Percentiles rank a stretch among this genome's conserved stretches.
phyloP scores from a whole-genome alignment of 805 yeast species.

The Wickerhamiella musiphila region DNA sequence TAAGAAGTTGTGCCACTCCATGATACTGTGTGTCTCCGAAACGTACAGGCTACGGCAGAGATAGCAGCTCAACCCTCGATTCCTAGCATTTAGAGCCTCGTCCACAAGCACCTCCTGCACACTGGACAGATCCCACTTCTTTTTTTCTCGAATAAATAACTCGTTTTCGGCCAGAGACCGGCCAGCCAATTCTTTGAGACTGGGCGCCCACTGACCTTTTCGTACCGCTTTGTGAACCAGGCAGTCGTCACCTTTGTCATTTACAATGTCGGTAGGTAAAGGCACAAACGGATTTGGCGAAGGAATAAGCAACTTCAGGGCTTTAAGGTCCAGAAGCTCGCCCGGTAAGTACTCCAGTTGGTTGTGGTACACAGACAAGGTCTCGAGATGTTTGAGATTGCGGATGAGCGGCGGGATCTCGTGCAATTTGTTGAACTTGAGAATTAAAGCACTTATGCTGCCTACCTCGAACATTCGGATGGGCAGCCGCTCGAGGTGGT shows the following conservation, averaged over 20 bases:
- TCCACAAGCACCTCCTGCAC: not conserved
- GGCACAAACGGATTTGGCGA: slow-evolving; percentile 22
- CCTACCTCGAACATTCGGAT: slow-evolving; percentile 19
- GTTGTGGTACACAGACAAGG: slow-evolving; percentile 23
- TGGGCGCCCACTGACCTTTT: slow-evolving; percentile 1
- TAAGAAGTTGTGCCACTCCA: slow-evolving; percentile 3
- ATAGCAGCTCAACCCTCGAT: not conserved
- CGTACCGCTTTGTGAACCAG: not conserved
- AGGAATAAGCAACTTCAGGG: slow-evolving; percentile 18
- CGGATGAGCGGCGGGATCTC: slow-evolving; percentile 21
- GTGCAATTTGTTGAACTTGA: slow-evolving; percentile 20
- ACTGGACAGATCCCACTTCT: not conserved
- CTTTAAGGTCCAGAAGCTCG: slow-evolving; percentile 19
- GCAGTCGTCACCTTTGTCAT: not conserved
- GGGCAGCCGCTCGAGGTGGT: slow-evolving; percentile 17
- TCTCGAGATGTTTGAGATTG: slow-evolving; percentile 17
- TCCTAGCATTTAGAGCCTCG: not conserved
- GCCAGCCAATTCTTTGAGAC: slow-evolving; percentile 6
- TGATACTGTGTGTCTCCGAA: not conserved
- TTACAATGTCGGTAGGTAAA: slow-evolving; percentile 8
- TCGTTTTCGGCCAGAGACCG: slow-evolving; percentile 6
- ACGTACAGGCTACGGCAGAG: not conserved
- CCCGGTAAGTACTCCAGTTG: slow-evolving; percentile 20
- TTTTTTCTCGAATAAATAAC: not conserved
- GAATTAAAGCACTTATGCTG: slow-evolving; percentile 21